Conservation (phyloP, 441 rosid genomes). For the Erodium trifolium region DNA sequence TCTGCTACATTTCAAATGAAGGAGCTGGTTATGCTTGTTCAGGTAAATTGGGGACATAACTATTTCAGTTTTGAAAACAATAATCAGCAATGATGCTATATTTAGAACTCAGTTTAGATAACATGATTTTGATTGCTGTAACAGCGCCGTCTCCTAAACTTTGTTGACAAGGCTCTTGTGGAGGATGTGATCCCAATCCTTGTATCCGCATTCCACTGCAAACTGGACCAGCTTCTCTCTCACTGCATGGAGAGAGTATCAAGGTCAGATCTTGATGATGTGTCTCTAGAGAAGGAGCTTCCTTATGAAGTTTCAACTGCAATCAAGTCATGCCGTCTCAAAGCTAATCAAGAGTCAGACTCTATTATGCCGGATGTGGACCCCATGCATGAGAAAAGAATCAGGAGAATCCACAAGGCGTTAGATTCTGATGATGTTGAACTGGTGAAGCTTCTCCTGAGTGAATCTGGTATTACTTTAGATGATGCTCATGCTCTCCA, state of each 20-base stretch:
- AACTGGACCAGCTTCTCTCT: constrained; percentile 21
- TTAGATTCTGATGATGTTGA: constrained; percentile 32
- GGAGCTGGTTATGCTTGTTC: constrained; percentile 31
- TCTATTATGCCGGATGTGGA: constrained; percentile 4
- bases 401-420: constrained; percentile 28
- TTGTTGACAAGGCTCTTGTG: constrained; percentile 25
- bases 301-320: constrained; percentile 20
- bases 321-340: constrained; percentile 21
- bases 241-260: constrained; percentile 23
- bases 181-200: constrained; percentile 31
- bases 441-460: constrained; percentile 24
- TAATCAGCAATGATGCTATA: not conserved
- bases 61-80: not conserved
- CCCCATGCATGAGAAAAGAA: constrained; percentile 17
- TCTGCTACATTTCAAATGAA: constrained; percentile 26
- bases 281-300: constrained; percentile 27
- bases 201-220: constrained; percentile 27
- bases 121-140: not conserved
- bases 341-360: constrained; percentile 17
- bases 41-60: constrained; percentile 16
- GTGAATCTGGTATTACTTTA: constrained; percentile 26
- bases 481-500: constrained; percentile 31
- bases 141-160: constrained; percentile 31
- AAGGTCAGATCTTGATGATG: constrained; percentile 22
- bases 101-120: not conserved